Evolutionary conservation across 805 yeast species (phyloP).

Genomic region (Debaryomyces maramus): DNA sequence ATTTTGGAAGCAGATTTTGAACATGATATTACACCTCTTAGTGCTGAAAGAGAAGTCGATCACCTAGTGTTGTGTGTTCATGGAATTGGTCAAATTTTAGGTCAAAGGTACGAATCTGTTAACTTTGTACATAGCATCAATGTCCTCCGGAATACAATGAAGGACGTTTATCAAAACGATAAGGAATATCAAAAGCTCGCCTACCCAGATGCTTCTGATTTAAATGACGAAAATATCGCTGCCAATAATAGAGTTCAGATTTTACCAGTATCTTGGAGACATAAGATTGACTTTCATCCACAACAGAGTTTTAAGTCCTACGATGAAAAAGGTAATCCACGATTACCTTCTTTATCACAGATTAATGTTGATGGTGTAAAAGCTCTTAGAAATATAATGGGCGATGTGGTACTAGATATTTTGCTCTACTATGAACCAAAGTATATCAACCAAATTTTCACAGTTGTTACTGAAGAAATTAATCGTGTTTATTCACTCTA

Average conservation of each 20-base stretch:
- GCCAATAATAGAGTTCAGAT: slow-evolving; percentile 71
- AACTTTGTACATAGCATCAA: slow-evolving; percentile 86
- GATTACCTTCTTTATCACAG: slow-evolving; percentile 64
- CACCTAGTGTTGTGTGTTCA: slow-evolving; percentile 85
- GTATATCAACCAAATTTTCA: slow-evolving; percentile 61
- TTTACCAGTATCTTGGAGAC: slow-evolving; percentile 90
- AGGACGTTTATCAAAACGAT: slow-evolving; percentile 45
- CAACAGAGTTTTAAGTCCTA: slow-evolving; percentile 37
- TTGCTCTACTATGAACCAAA: slow-evolving; percentile 74
- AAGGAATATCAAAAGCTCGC: slow-evolving; percentile 38
- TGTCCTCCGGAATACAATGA: slow-evolving; percentile 58
- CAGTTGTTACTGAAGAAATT: slow-evolving; percentile 60
- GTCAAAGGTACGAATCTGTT: slow-evolving; percentile 73
- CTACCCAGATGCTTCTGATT: slow-evolving; percentile 24
- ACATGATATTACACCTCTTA: slow-evolving; percentile 16
- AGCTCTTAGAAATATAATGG: slow-evolving; percentile 73
- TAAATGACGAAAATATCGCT: slow-evolving; percentile 12
- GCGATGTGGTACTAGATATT: slow-evolving; percentile 85
- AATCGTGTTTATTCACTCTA: slow-evolving; percentile 63
- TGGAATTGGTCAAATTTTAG: slow-evolving; percentile 91
- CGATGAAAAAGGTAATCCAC: slow-evolving; percentile 37
- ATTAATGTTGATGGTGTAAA: slow-evolving; percentile 77
- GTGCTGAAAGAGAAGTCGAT: slow-evolving; percentile 43
- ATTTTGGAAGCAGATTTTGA: slow-evolving; percentile 54
- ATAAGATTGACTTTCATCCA: slow-evolving; percentile 63